A percentile compares a stretch with the other conserved stretches of the same genome.
Conservation (phyloP, 805 yeast genomes). For the Metschnikowia kofuensis region DNA sequence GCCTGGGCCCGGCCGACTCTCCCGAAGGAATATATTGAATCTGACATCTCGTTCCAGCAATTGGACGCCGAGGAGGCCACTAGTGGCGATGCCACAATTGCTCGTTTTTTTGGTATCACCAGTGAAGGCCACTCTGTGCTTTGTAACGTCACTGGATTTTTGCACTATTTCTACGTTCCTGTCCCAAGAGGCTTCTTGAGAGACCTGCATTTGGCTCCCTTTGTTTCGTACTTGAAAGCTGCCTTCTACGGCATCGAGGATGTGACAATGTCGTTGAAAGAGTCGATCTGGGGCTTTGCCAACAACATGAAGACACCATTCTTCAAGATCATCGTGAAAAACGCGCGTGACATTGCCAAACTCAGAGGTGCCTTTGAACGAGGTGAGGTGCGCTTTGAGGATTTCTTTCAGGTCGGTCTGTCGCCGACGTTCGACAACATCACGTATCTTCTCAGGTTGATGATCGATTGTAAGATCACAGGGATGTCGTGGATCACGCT, state of each 20-base stretch:
- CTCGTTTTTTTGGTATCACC: conserved; percentile 92
- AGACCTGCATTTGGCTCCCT: conserved; percentile 48
- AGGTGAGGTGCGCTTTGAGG: conserved; percentile 68
- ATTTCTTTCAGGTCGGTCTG: conserved; percentile 53
- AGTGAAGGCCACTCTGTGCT: conserved; percentile 82
- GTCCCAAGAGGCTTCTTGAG: conserved; percentile 75
- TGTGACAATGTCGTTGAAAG: conserved; percentile 66
- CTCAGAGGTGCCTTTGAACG: conserved; percentile 80
- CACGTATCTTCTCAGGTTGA: conserved; percentile 77
- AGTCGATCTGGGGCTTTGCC: conserved; percentile 91
- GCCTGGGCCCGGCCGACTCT: conserved; percentile 56
- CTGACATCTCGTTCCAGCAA: conserved; percentile 79
- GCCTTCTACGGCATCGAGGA: conserved; percentile 57
- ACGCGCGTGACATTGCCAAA: conserved; percentile 63
- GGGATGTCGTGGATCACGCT: conserved; percentile 98
- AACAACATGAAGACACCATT: conserved; percentile 78
- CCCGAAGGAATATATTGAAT: conserved; percentile 41
- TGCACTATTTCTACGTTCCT: conserved; percentile 89
- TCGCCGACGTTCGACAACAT: conserved; percentile 85
- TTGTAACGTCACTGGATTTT: conserved; percentile 85
- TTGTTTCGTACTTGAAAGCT: conserved; percentile 45
- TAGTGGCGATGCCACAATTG: conserved; percentile 55
- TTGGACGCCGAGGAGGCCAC: conserved; percentile 88
- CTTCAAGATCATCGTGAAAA: conserved; percentile 65
- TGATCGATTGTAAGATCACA: conserved; percentile 89